Percentiles rank a stretch among this genome's conserved stretches.
phyloP scores from a whole-genome alignment of 2,329 filamentous ascomycete species.

The Saccharata proteae region DNA sequence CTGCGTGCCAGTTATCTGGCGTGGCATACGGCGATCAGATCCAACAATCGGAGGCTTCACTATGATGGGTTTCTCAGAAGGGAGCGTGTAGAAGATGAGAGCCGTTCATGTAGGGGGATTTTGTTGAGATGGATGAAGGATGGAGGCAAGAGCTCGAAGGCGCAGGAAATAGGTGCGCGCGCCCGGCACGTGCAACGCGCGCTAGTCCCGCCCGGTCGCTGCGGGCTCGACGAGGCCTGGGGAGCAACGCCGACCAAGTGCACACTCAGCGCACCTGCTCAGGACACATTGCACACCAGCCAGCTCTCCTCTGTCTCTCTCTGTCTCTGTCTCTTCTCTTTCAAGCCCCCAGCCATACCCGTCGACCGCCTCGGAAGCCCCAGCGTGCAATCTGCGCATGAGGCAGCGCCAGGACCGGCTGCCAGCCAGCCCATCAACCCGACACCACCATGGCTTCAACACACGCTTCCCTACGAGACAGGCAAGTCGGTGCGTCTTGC shows the following conservation, averaged over 20 bases:
- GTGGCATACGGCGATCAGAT: slow-evolving; percentile 6
- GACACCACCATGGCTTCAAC: slow-evolving; percentile 37
- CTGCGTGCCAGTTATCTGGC: slow-evolving; percentile 10
- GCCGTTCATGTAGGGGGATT: slow-evolving; percentile 11
- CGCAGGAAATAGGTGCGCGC: slow-evolving; percentile 8
- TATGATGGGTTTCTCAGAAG: slow-evolving; percentile 12
- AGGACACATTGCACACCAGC: too few species aligned
- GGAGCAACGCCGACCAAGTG: slow-evolving; percentile 1
- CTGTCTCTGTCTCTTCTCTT: too few species aligned
- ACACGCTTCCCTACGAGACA: slow-evolving; percentile 43
- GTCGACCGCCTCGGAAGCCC: too few species aligned
- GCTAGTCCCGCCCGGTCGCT: slow-evolving; percentile 3
- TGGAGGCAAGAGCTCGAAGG: slow-evolving; percentile 10
- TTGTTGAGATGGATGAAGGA: slow-evolving; percentile 11
- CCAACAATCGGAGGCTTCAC: slow-evolving; percentile 9
- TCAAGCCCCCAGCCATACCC: too few species aligned
- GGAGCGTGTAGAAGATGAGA: slow-evolving; percentile 15
- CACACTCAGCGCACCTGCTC: too few species aligned
- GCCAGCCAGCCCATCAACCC: slow-evolving; percentile 14
- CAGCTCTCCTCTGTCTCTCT: too few species aligned
- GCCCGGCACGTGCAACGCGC: slow-evolving; percentile 4
- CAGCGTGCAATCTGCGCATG: slow-evolving; percentile 7
- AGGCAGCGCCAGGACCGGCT: slow-evolving; percentile 12
- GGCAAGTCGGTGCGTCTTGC: slow-evolving; percentile 53
- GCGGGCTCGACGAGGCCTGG: slow-evolving; percentile 1